Evolutionary conservation across 108 stramenopile genomes (phyloP).

Genomic region (Stephanodiscus minutulus): DNA sequence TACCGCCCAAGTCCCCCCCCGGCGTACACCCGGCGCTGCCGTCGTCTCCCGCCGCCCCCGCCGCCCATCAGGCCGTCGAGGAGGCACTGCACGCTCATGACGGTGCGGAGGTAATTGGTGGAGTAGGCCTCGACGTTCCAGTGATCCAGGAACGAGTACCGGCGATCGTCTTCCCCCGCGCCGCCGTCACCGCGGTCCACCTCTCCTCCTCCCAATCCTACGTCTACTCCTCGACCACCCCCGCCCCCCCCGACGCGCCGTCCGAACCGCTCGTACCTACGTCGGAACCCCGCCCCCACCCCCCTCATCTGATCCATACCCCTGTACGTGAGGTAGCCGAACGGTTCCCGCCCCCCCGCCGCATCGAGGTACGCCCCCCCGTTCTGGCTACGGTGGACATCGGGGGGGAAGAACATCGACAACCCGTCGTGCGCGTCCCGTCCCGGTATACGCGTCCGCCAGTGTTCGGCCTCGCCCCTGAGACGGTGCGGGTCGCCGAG

Average conservation of each 20-base stretch:
- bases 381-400: slow-evolving; percentile 49
- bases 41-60: not conserved
- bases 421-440: slow-evolving; percentile 29
- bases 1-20: slow-evolving; percentile 43
- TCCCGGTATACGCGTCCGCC: slow-evolving; percentile 58
- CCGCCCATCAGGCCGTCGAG: slow-evolving; percentile 74
- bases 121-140: slow-evolving; percentile 73
- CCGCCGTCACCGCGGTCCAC: slow-evolving; percentile 1
- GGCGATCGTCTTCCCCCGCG: slow-evolving; percentile 2
- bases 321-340: slow-evolving; percentile 67
- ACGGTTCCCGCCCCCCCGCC: slow-evolving; percentile 49
- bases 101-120: slow-evolving; percentile 81
- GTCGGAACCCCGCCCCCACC: slow-evolving; percentile 50
- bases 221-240: not conserved
- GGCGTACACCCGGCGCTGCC: slow-evolving; percentile 13
- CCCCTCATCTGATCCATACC: slow-evolving; percentile 72
- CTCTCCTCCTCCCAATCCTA: not conserved
- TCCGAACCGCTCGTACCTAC: slow-evolving; percentile 57
- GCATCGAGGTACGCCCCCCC: slow-evolving; percentile 49
- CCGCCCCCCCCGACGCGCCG: slow-evolving; percentile 16
- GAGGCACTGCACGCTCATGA: slow-evolving; percentile 73
- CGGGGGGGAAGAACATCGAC: slow-evolving; percentile 50
- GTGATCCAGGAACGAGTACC: slow-evolving; percentile 55
- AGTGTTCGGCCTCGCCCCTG: slow-evolving; percentile 58
- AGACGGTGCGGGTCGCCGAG: slow-evolving; percentile 38